A percentile compares a stretch with the other conserved stretches of the same genome.
These are phyloP conservation scores for Mucuna pruriens DNA, from an alignment of 306 rosid genomes.

Conservation along the genomic window DNA sequence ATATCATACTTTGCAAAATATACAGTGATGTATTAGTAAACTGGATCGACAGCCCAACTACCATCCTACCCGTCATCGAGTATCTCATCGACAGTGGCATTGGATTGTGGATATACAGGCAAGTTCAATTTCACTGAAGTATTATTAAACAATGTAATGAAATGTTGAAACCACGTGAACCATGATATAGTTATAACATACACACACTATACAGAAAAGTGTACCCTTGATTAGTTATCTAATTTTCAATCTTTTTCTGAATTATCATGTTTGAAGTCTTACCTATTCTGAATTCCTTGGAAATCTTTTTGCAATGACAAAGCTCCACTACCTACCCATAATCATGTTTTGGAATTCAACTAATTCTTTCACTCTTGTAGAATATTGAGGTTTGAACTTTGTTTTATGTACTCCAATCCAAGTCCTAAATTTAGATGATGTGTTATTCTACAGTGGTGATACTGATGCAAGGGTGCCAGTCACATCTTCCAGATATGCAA, in stretches of 20 bases:
- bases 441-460: slow-evolving; percentile 56
- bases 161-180: slow-evolving; percentile 2
- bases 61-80: slow-evolving; percentile 42
- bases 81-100: slow-evolving; percentile 25
- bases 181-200: neutral
- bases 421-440: neutral
- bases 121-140: neutral
- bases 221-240: no score
- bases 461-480: slow-evolving; percentile 52
- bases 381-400: neutral
- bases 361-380: neutral
- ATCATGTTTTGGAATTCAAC: neutral
- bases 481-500: slow-evolving; percentile 57
- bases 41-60: slow-evolving; percentile 42
- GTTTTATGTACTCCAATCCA: neutral
- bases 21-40: slow-evolving; percentile 16
- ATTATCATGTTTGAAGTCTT: no score
- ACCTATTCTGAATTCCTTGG: no score
- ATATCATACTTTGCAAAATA: neutral
- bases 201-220: neutral
- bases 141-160: neutral
- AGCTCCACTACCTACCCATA: no score
- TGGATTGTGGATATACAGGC: slow-evolving; percentile 50
- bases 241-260: no score
- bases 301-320: no score